These are phyloP conservation scores for Geum urbanum DNA, from an alignment of 306 rosid genomes.

Conservation along the genomic window DNA sequence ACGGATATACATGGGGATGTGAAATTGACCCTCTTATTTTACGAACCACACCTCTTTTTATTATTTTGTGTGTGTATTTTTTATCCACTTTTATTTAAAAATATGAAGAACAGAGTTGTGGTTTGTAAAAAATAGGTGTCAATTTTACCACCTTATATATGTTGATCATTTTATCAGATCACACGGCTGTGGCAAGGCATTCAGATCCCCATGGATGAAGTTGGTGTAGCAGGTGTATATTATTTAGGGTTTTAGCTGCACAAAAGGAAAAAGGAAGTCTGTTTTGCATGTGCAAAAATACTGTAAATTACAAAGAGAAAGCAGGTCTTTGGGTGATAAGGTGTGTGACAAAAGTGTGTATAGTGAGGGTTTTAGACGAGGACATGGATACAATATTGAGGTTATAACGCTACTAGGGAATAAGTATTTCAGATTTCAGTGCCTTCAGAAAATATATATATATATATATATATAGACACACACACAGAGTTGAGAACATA, in stretches of 20 bases:
- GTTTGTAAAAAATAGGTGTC: no score
- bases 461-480: no score
- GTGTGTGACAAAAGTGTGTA: constrained; percentile 10
- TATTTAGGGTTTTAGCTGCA: not conserved
- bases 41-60: no score
- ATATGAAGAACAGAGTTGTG: no score
- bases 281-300: constrained; percentile 26
- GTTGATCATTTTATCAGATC: not conserved
- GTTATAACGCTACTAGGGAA: not conserved
- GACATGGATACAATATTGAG: constrained; percentile 2
- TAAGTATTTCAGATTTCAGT: not conserved
- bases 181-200: not conserved
- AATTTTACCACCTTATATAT: no score
- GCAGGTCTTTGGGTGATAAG: constrained; percentile 19
- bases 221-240: not conserved
- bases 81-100: no score
- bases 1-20: no score
- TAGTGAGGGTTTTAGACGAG: not conserved
- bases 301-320: constrained; percentile 16
- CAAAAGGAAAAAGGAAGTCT: no score
- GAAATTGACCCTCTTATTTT: no score
- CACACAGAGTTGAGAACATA: no score
- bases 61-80: no score
- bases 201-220: constrained; percentile 8
- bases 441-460: constrained; percentile 8